Evolutionary conservation across 306 rosid genomes (phyloP).

Genomic region (Vigna reflexopilosa): DNA sequence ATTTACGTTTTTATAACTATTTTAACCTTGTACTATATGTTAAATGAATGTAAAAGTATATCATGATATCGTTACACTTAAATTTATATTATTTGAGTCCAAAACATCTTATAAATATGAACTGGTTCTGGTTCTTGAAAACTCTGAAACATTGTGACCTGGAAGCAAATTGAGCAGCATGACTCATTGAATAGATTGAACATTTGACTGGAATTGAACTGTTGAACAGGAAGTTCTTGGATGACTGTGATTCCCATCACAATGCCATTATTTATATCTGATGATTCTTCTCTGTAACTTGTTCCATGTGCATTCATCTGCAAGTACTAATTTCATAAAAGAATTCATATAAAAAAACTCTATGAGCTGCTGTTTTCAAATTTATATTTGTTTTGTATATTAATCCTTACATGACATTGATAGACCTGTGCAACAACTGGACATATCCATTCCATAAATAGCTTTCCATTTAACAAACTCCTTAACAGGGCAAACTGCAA

Average conservation of each 20-base stretch:
- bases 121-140: neutral
- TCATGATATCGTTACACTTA: too few relatives aligned
- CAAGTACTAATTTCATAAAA: neutral
- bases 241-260: neutral
- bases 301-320: conserved; percentile 39
- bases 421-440: conserved; percentile 40
- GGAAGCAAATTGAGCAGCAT: conserved; percentile 47
- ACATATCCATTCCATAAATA: conserved; percentile 41
- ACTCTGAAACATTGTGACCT: neutral
- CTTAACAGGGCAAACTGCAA: conserved; percentile 38
- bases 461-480: conserved; percentile 38
- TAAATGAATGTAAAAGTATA: too few relatives aligned
- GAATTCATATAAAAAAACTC: neutral
- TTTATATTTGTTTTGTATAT: neutral
- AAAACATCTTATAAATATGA: neutral
- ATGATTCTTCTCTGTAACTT: conserved; percentile 29
- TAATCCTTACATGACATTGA: conserved; percentile 37
- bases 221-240: conserved; percentile 35
- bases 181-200: conserved; percentile 27
- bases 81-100: too few relatives aligned
- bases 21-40: rapidly evolving
- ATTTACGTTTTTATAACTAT: too few relatives aligned
- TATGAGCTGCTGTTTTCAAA: neutral
- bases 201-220: conserved; percentile 23
- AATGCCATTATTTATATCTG: conserved; percentile 14